These are phyloP conservation scores for Mortierella sp. DNA, from an alignment of 371 early-diverging fungal species.

Conservation along the genomic window DNA sequence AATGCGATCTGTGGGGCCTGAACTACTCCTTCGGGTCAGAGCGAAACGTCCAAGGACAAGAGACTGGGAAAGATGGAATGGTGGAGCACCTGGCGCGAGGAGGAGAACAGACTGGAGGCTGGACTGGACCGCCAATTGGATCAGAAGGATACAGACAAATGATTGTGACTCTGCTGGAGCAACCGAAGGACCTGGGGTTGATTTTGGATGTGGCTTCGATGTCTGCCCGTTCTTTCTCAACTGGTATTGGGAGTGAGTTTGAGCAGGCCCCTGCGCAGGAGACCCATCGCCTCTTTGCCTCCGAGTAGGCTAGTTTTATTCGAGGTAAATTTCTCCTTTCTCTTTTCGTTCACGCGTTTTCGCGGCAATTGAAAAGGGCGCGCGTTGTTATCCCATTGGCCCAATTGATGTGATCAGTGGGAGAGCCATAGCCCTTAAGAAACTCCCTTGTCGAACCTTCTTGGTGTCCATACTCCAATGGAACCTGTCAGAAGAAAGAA, in stretches of 20 bases:
- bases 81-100: background rate
- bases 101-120: background rate
- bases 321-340: background rate
- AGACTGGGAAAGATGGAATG: background rate
- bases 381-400: background rate
- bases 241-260: background rate
- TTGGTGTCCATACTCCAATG: background rate
- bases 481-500: background rate
- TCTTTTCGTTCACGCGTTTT: background rate
- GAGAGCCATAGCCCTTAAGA: background rate
- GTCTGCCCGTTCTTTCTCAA: background rate
- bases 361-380: background rate
- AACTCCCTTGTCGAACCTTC: background rate
- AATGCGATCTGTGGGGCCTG: background rate
- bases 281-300: background rate
- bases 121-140: background rate
- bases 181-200: background rate
- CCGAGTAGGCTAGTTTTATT: background rate
- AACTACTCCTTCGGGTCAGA: background rate
- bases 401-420: background rate
- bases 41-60: background rate
- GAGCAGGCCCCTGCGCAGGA: background rate
- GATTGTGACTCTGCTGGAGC: background rate
- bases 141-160: background rate
- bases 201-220: background rate